phyloP scores from a whole-genome alignment of 441 rosid species.

The California macrophylla region DNA sequence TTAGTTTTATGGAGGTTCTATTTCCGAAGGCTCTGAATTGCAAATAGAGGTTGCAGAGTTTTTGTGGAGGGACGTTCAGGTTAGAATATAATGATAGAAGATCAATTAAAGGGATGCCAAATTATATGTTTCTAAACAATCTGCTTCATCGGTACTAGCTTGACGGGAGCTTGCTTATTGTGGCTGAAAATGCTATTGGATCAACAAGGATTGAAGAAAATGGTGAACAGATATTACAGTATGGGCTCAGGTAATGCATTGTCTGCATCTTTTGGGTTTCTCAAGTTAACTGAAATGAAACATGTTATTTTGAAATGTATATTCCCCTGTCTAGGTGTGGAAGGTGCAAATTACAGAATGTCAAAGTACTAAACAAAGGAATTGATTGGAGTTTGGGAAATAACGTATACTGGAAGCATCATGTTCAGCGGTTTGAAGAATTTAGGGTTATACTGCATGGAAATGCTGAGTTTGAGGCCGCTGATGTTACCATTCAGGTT shows the following conservation, averaged over 20 bases:
- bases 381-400: constrained; percentile 62
- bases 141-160: constrained; percentile 38
- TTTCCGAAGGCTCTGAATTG: constrained; percentile 66
- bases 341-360: constrained; percentile 67
- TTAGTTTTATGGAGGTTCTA: constrained; percentile 71
- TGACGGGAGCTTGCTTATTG: constrained; percentile 70
- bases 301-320: neutral
- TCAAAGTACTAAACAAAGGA: constrained; percentile 61
- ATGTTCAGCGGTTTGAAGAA: constrained; percentile 53
- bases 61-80: constrained; percentile 84
- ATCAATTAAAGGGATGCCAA: constrained; percentile 6
- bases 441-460: constrained; percentile 68
- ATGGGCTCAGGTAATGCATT: constrained; percentile 55
- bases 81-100: constrained; percentile 20
- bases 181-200: constrained; percentile 69
- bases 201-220: constrained; percentile 35
- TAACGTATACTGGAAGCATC: constrained; percentile 81
- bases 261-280: constrained; percentile 5
- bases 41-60: constrained; percentile 85
- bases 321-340: constrained; percentile 51
- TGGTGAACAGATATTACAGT: constrained; percentile 54
- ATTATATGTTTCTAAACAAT: constrained; percentile 18
- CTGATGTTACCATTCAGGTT: constrained; percentile 60
- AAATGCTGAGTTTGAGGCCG: constrained; percentile 87
- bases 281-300: neutral